A percentile compares a stretch with the other conserved stretches of the same genome.
phyloP scores from a whole-genome alignment of 106 monocot species.

The Dendrobium catenatum region DNA sequence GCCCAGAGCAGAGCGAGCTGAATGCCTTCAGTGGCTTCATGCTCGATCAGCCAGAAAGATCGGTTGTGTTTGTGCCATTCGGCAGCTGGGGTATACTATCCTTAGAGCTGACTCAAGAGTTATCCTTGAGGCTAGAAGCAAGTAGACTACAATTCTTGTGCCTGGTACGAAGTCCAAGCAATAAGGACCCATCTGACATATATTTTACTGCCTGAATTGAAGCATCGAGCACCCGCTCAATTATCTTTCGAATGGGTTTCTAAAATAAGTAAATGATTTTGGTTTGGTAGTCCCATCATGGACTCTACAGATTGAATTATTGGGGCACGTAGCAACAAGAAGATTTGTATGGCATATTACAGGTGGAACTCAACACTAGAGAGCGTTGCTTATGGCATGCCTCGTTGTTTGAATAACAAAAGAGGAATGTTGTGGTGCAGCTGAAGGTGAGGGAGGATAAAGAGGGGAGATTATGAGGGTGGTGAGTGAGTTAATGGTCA shows the following conservation, averaged over 20 bases:
- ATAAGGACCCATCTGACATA: neutral
- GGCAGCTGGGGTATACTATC: constrained; percentile 29
- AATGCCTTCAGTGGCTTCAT: constrained; percentile 25
- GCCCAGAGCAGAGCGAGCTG: neutral
- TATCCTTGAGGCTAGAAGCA: constrained; percentile 23
- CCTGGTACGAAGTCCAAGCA: constrained; percentile 13
- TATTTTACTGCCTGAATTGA: constrained; percentile 2
- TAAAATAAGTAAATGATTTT: neutral
- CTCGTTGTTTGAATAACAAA: constrained; percentile 58
- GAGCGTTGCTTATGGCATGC: constrained; percentile 32
- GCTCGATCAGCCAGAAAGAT: constrained; percentile 7
- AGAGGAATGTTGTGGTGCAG: constrained; percentile 40
- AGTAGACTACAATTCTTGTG: constrained; percentile 35
- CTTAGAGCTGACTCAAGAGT: constrained; percentile 10
- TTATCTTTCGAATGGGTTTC: constrained; percentile 22
- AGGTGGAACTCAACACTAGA: constrained; percentile 81
- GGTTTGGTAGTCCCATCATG: constrained; percentile 41
- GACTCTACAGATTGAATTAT: constrained; percentile 47
- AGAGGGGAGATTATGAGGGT: constrained; percentile 14
- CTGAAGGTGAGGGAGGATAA: neutral
- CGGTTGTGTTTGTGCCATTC: constrained; percentile 26
- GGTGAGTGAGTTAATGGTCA: constrained; percentile 22
- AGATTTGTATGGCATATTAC: constrained; percentile 59
- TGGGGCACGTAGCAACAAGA: constrained; percentile 30
- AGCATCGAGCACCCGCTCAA: constrained; percentile 1